These are phyloP conservation scores for Carex sylvatica DNA, from an alignment of 202 grass and related monocot species.

Conservation along the genomic window DNA sequence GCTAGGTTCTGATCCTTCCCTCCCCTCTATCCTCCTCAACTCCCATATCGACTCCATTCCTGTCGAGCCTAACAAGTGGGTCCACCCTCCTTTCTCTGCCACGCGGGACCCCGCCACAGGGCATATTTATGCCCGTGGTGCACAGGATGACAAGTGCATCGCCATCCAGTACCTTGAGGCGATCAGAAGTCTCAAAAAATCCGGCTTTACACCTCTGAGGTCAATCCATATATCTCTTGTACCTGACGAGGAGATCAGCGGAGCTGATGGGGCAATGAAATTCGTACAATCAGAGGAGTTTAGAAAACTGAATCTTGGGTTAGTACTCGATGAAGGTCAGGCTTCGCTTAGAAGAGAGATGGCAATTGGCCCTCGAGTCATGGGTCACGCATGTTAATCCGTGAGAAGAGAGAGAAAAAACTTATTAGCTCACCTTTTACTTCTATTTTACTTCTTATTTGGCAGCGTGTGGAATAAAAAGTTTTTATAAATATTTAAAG, in stretches of 20 bases:
- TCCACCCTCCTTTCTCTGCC: slow-evolving; percentile 65
- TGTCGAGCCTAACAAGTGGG: slow-evolving; percentile 50
- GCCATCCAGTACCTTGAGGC: slow-evolving; percentile 92
- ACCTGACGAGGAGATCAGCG: slow-evolving; percentile 84
- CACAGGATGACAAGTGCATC: slow-evolving; percentile 94
- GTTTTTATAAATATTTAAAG: no score
- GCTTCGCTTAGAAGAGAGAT: slow-evolving; percentile 71
- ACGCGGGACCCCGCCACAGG: slow-evolving; percentile 47
- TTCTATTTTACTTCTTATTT: no score
- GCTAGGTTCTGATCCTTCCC: slow-evolving; percentile 61
- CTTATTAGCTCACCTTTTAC: no score
- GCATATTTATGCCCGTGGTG: slow-evolving; percentile 68
- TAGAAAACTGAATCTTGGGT: slow-evolving; percentile 58
- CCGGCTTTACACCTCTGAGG: slow-evolving; percentile 58
- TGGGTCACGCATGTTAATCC: no score
- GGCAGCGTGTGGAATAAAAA: no score
- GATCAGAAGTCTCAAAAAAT: slow-evolving; percentile 47
- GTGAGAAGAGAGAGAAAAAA: no score
- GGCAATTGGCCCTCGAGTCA: no score
- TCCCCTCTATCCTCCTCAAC: slow-evolving; percentile 82
- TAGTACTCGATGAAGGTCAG: slow-evolving; percentile 90
- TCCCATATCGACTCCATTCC: slow-evolving; percentile 90
- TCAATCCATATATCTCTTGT: slow-evolving; percentile 86
- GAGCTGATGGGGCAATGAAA: slow-evolving; percentile 46
- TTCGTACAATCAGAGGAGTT: slow-evolving; percentile 66